Evolutionary conservation across 164 flowering plant species (phyloP).

Genomic region (Santalum album): DNA sequence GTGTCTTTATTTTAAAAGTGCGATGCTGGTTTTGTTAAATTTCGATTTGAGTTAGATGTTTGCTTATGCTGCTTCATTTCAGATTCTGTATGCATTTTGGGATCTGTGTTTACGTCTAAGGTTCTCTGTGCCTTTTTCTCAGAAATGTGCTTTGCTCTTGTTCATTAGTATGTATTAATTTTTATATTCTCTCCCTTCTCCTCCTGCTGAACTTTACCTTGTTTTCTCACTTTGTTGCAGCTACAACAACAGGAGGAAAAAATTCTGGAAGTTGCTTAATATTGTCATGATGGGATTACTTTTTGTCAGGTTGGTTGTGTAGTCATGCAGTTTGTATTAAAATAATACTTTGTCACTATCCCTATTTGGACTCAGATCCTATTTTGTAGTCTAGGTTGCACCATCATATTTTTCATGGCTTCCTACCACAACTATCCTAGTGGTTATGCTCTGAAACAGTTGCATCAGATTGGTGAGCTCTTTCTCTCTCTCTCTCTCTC

Average conservation of each 20-base stretch:
- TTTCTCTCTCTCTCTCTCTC: constrained; percentile 14
- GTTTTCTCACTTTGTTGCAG: constrained; percentile 31
- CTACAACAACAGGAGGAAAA: constrained; percentile 77
- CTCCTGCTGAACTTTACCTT: no score
- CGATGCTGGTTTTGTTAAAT: no score
- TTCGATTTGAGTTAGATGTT: no score
- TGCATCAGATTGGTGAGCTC: constrained; percentile 61
- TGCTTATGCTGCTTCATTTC: no score
- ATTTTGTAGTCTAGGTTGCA: constrained; percentile 81
- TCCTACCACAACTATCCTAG: constrained; percentile 88
- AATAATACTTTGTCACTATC: neutral
- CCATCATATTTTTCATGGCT: constrained; percentile 63
- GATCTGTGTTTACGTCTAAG: no score
- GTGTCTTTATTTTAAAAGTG: no score
- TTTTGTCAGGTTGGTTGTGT: constrained; percentile 52
- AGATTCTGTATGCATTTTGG: no score
- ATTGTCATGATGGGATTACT: constrained; percentile 51
- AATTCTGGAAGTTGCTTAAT: constrained; percentile 58
- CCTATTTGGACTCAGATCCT: constrained; percentile 16
- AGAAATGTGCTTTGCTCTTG: no score
- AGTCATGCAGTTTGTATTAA: neutral
- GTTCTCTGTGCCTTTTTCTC: no score
- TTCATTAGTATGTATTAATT: no score
- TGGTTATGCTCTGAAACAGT: constrained; percentile 61
- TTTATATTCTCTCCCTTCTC: no score